phyloP scores from a whole-genome alignment of 2,329 filamentous ascomycete genomes.

The Nigrospora oryzae region DNA sequence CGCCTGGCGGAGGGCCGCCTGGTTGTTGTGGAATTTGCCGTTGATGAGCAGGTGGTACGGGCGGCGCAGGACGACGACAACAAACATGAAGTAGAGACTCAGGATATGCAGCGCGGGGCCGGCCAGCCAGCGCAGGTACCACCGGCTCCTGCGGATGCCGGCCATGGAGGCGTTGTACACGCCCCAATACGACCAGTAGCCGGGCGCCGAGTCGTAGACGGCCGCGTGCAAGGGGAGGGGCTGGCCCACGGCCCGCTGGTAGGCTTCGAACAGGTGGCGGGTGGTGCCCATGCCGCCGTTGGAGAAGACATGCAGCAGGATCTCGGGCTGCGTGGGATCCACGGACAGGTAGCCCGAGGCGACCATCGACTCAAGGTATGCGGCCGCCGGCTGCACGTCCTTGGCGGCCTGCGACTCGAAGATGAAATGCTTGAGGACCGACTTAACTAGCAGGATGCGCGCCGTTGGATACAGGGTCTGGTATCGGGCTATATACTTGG shows the following conservation, averaged over 20 bases:
- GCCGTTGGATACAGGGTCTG: slow-evolving; percentile 34
- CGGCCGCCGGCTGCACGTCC: slow-evolving; percentile 29
- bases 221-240: slow-evolving; percentile 32
- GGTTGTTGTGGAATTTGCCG: slow-evolving; percentile 27
- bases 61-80: slow-evolving; percentile 20
- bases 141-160: slow-evolving; percentile 20
- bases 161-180: slow-evolving; percentile 30
- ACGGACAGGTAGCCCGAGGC: slow-evolving; percentile 11
- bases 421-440: slow-evolving; percentile 26
- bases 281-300: slow-evolving; percentile 41
- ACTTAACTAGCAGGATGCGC: slow-evolving; percentile 36
- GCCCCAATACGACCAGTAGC: slow-evolving; percentile 29
- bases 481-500: slow-evolving; percentile 40
- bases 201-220: slow-evolving; percentile 40
- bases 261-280: slow-evolving; percentile 26
- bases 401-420: slow-evolving; percentile 19
- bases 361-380: slow-evolving; percentile 25
- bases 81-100: slow-evolving; percentile 18
- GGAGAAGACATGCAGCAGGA: slow-evolving; percentile 42
- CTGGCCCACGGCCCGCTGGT: slow-evolving; percentile 14
- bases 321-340: slow-evolving; percentile 15
- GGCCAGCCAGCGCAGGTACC: slow-evolving; percentile 13
- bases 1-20: slow-evolving; percentile 25
- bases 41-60: slow-evolving; percentile 21
- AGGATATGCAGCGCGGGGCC: slow-evolving; percentile 25